These are phyloP conservation scores for Tephrocybe rancida DNA, from an alignment of 768 basidiomycete species.

Conservation along the genomic window DNA sequence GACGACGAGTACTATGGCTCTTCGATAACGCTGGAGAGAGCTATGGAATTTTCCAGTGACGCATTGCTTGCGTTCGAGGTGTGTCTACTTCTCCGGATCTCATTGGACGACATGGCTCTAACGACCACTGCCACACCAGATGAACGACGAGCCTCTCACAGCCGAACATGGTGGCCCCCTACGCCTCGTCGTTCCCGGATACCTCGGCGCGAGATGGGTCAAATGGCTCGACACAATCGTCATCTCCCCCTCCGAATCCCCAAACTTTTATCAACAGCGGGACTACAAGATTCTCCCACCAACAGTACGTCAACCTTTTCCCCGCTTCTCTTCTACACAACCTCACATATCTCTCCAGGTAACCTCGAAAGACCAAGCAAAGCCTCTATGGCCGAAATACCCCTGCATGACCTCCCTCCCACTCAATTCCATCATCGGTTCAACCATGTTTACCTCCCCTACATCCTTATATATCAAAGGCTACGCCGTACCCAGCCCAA, in stretches of 20 bases:
- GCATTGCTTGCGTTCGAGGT: constrained; percentile 69
- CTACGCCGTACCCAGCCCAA: constrained; percentile 53
- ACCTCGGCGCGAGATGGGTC: constrained; percentile 71
- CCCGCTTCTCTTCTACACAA: constrained; percentile 4
- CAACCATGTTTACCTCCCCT: constrained; percentile 31
- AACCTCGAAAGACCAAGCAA: constrained; percentile 46
- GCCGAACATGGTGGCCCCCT: constrained; percentile 68
- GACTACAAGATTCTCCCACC: constrained; percentile 72
- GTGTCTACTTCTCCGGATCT: neutral
- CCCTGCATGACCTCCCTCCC: constrained; percentile 61
- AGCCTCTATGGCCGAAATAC: constrained; percentile 51
- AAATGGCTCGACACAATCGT: constrained; percentile 73
- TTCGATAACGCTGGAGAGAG: constrained; percentile 59
- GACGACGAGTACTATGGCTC: constrained; percentile 66
- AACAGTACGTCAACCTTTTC: constrained; percentile 30
- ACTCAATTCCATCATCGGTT: constrained; percentile 63
- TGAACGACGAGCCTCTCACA: constrained; percentile 62
- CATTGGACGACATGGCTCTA: no score
- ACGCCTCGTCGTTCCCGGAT: constrained; percentile 69
- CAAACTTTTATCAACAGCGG: constrained; percentile 71
- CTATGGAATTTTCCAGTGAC: constrained; percentile 45
- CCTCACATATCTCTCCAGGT: constrained; percentile 33
- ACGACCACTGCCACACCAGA: no score
- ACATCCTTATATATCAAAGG: constrained; percentile 50
- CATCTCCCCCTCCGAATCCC: constrained; percentile 55